Evolutionary conservation across 208 protist genomes (phyloP), one percentile per base, ranked within the genome.

Genomic region (Crithidia acanthocephali): DNA sequence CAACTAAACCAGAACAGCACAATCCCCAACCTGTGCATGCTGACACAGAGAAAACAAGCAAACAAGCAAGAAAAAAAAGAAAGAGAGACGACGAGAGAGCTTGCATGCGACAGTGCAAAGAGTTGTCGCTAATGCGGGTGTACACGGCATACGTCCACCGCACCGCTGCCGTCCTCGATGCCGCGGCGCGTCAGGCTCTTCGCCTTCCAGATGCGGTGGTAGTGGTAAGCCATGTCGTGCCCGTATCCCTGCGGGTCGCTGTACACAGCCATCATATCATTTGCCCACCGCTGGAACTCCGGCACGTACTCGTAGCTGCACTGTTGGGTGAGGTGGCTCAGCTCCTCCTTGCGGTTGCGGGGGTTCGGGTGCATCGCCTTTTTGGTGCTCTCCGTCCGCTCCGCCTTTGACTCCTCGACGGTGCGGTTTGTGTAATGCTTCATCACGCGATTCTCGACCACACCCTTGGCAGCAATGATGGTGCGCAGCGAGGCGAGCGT

Each of bases 261-360:
- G 62, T 94, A 93, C 25, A 96, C 80, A 1, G 92, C 92, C 87
- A 96, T 91, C 88, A 96, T 94, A 52, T 95, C 92, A 72, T 96
- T 94, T 30, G 92, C 83, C 88, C 88, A 93, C 18, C 92, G 92
- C 80, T 96, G 92, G 73, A 96, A 96, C 78, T 96, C 88, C n/a
- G 92, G 87, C 30, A 95, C 82, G 76, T 96, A 96, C 76, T 96
- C 92, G 79, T 93, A 94, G 68, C 81, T 91, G 69, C 89, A 95
- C 63, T 95, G 88, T 56, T 92, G 88, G 20, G 87, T 93, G 30
- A 94, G 80, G 76, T 96, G 86, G 57, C 84, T 90, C 30, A 96
- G 87, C 45, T 84, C 87, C 72, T 96, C 92, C 83, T 95, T 96
- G 23, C 85, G 85, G 72, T 86, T 94, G 23, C 74, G 74, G 9